phyloP scores from a whole-genome alignment of 768 basidiomycete genomes.

The Mycena epipterygia region DNA sequence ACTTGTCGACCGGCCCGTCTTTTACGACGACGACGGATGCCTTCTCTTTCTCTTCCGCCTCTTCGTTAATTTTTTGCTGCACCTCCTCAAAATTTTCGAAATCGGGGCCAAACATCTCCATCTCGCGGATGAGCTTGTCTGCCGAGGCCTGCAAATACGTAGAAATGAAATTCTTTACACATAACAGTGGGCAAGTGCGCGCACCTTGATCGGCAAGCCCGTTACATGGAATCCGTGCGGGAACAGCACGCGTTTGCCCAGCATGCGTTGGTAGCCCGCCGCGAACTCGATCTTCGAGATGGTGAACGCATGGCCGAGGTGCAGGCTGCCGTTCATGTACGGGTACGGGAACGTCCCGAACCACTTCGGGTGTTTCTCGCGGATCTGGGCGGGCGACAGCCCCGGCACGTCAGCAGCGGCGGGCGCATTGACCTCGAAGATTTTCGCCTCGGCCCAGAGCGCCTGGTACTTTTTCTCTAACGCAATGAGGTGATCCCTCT shows the following conservation, averaged over 20 bases:
- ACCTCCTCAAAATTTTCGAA: conserved; percentile 79
- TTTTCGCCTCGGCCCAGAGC: conserved; percentile 79
- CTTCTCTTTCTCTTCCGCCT: conserved; percentile 62
- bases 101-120: conserved; percentile 93
- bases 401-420: conserved; percentile 72
- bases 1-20: conserved; percentile 62
- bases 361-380: conserved; percentile 92
- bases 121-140: conserved; percentile 97
- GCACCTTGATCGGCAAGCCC: conserved; percentile 98
- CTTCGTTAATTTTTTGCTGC: conserved; percentile 56
- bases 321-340: conserved; percentile 99
- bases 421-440: conserved; percentile 92
- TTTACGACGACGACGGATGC: conserved; percentile 51
- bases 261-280: conserved; percentile 94
- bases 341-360: conserved; percentile 96
- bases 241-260: conserved; percentile 94
- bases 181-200: conserved; percentile 40
- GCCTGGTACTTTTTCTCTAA: conserved; percentile 90
- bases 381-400: conserved; percentile 74
- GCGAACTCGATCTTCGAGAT: conserved; percentile 98
- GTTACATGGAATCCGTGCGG: conserved; percentile 99
- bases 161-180: neutral
- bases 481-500: conserved; percentile 88
- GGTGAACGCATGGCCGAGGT: conserved; percentile 97
- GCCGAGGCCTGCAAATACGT: conserved; percentile 88